A percentile compares a stretch with the other conserved stretches of the same genome.
Evolutionary conservation across 768 basidiomycete genomes (phyloP).

Genomic region (Mycena amicta): DNA sequence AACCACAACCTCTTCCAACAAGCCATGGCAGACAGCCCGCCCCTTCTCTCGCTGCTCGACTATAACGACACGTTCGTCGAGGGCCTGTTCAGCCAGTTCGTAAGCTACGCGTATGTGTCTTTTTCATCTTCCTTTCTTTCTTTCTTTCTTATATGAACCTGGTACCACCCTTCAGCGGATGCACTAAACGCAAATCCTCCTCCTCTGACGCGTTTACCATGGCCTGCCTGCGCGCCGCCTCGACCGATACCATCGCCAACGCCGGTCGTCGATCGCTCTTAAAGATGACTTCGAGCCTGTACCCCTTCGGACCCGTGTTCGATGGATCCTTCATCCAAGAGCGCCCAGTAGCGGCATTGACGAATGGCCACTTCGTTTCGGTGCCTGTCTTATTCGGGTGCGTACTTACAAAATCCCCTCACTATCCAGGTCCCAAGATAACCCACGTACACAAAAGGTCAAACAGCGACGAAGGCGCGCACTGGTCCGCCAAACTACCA

Average conservation of each 20-base stretch:
- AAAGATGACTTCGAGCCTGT: not conserved
- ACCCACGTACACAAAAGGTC: constrained; percentile 33
- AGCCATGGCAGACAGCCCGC: constrained; percentile 48
- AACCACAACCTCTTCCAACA: constrained; percentile 41
- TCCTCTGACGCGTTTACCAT: not conserved
- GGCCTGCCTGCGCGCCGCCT: not conserved
- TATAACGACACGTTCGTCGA: constrained; percentile 38
- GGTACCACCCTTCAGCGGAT: not conserved
- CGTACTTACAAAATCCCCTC: not conserved
- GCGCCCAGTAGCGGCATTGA: not conserved
- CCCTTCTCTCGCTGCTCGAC: constrained; percentile 38
- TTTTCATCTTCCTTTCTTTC: not conserved
- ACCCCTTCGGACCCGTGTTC: not conserved
- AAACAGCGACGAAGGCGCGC: constrained; percentile 44
- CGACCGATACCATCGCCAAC: not conserved
- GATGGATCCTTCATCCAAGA: not conserved
- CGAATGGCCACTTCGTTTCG: not conserved
- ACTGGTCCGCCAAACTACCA: constrained; percentile 24
- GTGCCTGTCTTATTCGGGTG: not conserved
- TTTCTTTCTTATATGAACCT: too few relatives aligned
- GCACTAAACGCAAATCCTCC: not conserved
- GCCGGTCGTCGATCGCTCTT: not conserved
- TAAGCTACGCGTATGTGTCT: constrained; percentile 35
- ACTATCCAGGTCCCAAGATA: too few relatives aligned
- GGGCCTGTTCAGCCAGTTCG: constrained; percentile 38